Evolutionary conservation across 2,329 filamentous ascomycete species (phyloP).

Genomic region (Tolypocladium nubicola): DNA sequence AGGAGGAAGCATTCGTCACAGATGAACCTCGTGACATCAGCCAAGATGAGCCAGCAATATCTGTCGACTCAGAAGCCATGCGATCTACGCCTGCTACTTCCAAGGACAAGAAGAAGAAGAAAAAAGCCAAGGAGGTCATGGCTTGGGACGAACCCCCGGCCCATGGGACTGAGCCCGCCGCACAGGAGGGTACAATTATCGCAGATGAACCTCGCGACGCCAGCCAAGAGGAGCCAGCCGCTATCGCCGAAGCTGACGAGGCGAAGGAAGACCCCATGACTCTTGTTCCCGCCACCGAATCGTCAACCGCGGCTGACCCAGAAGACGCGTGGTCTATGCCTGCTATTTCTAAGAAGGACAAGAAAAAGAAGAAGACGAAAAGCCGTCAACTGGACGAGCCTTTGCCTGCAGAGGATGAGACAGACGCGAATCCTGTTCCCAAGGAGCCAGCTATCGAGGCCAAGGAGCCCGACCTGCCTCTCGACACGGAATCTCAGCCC

Average conservation of each 20-base stretch:
- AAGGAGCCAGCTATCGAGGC: neutral
- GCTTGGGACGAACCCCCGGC: neutral
- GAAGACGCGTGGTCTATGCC: constrained; percentile 3
- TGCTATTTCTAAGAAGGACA: constrained; percentile 11
- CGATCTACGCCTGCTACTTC: constrained; percentile 1
- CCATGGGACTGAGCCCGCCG: neutral
- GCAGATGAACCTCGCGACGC: neutral
- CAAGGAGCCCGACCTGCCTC: neutral
- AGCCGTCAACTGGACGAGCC: constrained; percentile 7
- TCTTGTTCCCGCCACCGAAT: constrained; percentile 1
- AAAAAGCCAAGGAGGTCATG: neutral
- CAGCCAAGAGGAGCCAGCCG: neutral
- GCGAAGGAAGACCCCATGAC: neutral
- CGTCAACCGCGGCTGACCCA: constrained; percentile 1
- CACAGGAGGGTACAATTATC: too few species aligned
- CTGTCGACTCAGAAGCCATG: constrained; percentile 1
- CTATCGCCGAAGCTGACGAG: neutral
- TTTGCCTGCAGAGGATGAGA: constrained; percentile 3
- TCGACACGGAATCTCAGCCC: neutral
- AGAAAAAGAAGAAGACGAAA: constrained; percentile 16
- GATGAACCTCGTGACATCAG: neutral
- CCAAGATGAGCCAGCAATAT: neutral
- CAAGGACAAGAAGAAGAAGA: constrained; percentile 4
- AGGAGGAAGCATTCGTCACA: neutral
- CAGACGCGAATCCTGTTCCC: neutral